These are phyloP conservation scores for Trichaptum fuscoviolaceum DNA, from an alignment of 768 basidiomycete genomes.

Conservation along the genomic window DNA sequence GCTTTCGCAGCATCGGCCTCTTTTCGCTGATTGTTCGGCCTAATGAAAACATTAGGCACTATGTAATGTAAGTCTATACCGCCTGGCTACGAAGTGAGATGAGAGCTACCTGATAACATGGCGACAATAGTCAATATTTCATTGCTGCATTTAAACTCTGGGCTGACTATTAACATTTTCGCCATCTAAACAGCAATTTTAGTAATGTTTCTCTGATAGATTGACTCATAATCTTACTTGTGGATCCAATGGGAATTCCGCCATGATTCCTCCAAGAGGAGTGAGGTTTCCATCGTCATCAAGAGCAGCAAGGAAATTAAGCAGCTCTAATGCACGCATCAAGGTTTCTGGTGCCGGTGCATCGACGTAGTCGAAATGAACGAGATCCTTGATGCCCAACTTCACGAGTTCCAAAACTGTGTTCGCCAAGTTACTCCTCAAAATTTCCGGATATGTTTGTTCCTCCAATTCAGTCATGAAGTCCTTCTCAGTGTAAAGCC, in stretches of 20 bases:
- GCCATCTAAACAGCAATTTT: conserved; percentile 49
- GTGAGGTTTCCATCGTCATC: conserved; percentile 95
- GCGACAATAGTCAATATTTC: conserved; percentile 94
- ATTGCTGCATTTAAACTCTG: conserved; percentile 94
- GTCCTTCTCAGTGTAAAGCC: conserved; percentile 95
- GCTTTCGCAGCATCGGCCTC: conserved; percentile 94
- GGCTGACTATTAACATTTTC: conserved; percentile 90
- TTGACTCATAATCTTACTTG: conserved; percentile 49
- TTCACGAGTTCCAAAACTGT: conserved; percentile 92
- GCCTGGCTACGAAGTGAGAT: not conserved
- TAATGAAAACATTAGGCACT: conserved; percentile 94
- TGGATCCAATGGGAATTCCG: conserved; percentile 98
- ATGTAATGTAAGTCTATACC: conserved; percentile 2
- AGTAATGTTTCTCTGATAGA: not conserved
- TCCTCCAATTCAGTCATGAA: conserved; percentile 95
- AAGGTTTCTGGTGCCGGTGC: conserved; percentile 94
- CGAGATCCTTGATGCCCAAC: conserved; percentile 90
- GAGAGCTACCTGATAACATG: conserved; percentile 80
- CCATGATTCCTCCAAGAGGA: conserved; percentile 84
- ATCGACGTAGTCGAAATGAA: conserved; percentile 84
- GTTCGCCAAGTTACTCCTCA: conserved; percentile 89
- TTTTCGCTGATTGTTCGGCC: conserved; percentile 80
- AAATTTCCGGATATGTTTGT: conserved; percentile 95
- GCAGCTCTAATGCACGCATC: conserved; percentile 91
- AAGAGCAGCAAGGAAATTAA: conserved; percentile 88